Base-by-base conservation (phyloP, 1,284 basidiomycete species). In the Moesziomyces sp. region DNA sequence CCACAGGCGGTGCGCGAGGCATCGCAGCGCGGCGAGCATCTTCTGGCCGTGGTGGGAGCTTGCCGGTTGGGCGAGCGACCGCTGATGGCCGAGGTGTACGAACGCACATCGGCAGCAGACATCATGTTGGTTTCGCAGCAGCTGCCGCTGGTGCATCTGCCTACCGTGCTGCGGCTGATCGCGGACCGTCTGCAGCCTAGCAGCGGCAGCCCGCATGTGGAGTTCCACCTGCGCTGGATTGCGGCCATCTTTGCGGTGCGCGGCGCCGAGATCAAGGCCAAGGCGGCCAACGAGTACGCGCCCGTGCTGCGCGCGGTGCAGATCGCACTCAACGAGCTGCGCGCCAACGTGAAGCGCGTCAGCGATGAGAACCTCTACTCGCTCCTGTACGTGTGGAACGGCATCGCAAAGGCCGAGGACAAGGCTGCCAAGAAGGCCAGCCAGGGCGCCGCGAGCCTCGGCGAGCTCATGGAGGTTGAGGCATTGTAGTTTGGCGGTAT, bases 1-100 rank as follows among this genome's bases (percentile, higher is more conserved):
- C 96, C 97, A 0, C 91, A 94, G 83, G 72, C 78, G 7, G 79
- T 83, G 5, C 72, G 79, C 8, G 70, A 74, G 52, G 80, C 81
- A 0, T 74, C 72, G 13, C 52, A 62, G 21, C 66, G 74, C 16
- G 81, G 81, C 43, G 74, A 83, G 47, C 54, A 66, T 21, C 70
- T 84, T 14, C 24, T 76, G 2, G 82, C 82, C 5, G 59, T 84
- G 1, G 72, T 84, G 2, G 81, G 81, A 18, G 80, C 82, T 2
- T 77, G 82, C 48, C 77, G 81, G 10, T 65, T 84, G 6, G 77
- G 76, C 38, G 82, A 84, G 45, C 54, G 50, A 45, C 62, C 69
- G 28, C 68, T 84, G 18, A 68, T 80, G 52, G 77, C 73, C 7
- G 80, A 82, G 44, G 79, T 82, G 30, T 83, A 82, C 60, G 81